Evolutionary conservation across 805 yeast genomes (phyloP), one percentile per base, ranked within the genome.

Genomic region (Kurtzmaniella cleridarum): DNA sequence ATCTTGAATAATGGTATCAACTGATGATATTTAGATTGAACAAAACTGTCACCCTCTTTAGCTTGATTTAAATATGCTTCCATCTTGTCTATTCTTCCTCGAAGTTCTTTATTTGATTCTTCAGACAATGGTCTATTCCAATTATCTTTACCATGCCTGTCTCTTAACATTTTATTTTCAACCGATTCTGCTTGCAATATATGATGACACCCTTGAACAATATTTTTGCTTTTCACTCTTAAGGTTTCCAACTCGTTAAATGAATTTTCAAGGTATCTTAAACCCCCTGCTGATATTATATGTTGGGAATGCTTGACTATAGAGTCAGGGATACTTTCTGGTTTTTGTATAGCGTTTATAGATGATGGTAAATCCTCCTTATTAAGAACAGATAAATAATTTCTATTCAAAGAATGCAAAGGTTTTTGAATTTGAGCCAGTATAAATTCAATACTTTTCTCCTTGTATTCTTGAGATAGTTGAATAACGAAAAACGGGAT

Each of bases 401-500:
- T 54, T 27, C 62, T 64, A 34, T 73, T 71, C 18, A 82, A 50
- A 3, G 73, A 62, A 16, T 60, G 57, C 2, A 81, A 48, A 0
- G 89, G 88, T 2, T 58, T 62, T 46, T 45, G 53, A 39, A 56
- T 63, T 40, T 46, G 66, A 35, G 75, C 72, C 23, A 61, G 60
- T 8, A 84, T 66, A 49, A 71, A 84, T 3, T 60, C 60, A 11
- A 75, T 76, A 41, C 79, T 79, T 43, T 90, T 67, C 43, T 83
- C 91, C 38, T 75, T 71, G 51, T 77, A 85, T 1, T 89, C 81
- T 30, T 74, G 76, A 0, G 87, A 78, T 2, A 78, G 71, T 48
- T 81, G 84, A 31, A 84, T 72, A 1, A 86, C 75, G 3, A 71
- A 58, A 46, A 74, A 75, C 0, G 97, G 96, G 2, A 88, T 53